Base-by-base conservation (phyloP, 2,329 filamentous ascomycete genomes). In the Diplodia scrobiculata region DNA sequence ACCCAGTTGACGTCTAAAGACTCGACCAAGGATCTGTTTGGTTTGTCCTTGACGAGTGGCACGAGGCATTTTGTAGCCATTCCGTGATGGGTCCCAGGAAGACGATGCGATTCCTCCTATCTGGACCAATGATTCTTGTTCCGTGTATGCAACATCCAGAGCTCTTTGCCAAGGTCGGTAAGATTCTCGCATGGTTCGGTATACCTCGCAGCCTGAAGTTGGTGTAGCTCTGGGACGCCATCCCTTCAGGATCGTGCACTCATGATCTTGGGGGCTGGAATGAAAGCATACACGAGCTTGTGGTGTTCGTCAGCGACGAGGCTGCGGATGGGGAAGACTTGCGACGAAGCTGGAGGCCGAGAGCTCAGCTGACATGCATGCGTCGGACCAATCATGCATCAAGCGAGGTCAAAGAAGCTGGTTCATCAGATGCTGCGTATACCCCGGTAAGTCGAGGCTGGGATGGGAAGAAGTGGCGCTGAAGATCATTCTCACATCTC, bases 1-100 rank as follows among this genome's bases (percentile, higher is more conserved):
- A 36, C 6, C 60, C 60, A 63, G 2, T 32, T 11, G 14, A 29
- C 38, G 10, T 29, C 27, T 1, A 64, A 21, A n/a, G 50, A n/a
- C 14, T 36, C 50, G 13, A 41, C 10, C 7, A 54, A 21, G 13
- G 32, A 50, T 64, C 62, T 13, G 19, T 64, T 64, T 10, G 62
- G 34, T 19, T 64, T 34, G 14, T 51, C 62, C n/a, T 32, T 10
- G 1, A 64, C 19, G 32, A 64, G 29, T 5, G 62, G 62, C 1
- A 64, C 50, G 2, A 52, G 34, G 7, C 25, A 64, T 17, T 27
- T 10, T n/a, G 51, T 55, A 1, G 36, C 51, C 63, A 55, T 50
- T 9, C 63, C 63, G 19, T 53, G 36, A 9, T 64, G 48, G 2
- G 62, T 1, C 50, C 51, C 7, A 65, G 6, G 4, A 55, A 53